Percentiles rank a stretch among this genome's conserved stretches.
These are phyloP conservation scores for Begonia masoniana DNA, from an alignment of 306 rosid genomes.

Conservation along the genomic window DNA sequence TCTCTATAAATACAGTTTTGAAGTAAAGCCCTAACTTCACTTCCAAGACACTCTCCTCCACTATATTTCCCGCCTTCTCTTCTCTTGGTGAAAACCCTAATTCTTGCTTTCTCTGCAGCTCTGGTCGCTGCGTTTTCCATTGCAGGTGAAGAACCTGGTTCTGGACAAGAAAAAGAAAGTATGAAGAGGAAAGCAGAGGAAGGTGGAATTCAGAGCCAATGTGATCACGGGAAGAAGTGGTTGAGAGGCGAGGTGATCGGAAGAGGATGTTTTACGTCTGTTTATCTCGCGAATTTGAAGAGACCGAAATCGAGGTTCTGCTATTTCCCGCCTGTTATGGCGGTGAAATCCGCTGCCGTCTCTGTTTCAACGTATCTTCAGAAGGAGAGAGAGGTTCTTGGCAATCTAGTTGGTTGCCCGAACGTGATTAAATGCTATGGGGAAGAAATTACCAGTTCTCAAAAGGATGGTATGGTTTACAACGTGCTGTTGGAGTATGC, in stretches of 20 bases:
- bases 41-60: too few relatives aligned
- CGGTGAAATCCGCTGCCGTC: slow-evolving; percentile 16
- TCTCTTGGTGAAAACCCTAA: too few relatives aligned
- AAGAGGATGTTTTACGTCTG: slow-evolving; percentile 18
- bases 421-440: slow-evolving; percentile 7
- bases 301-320: not conserved
- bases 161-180: not conserved
- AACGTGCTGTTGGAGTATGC: slow-evolving; percentile 20
- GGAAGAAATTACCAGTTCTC: slow-evolving; percentile 9
- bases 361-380: slow-evolving; percentile 12
- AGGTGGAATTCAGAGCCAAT: not conserved
- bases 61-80: too few relatives aligned
- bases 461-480: slow-evolving; percentile 10
- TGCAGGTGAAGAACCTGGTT: too few relatives aligned
- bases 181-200: slow-evolving; percentile 7
- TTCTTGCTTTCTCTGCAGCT: too few relatives aligned
- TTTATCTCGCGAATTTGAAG: slow-evolving; percentile 18
- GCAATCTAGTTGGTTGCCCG: slow-evolving; percentile 8
- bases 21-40: too few relatives aligned
- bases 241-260: slow-evolving; percentile 10
- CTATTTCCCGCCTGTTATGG: slow-evolving; percentile 12
- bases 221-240: slow-evolving; percentile 11
- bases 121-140: too few relatives aligned
- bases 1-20: too few relatives aligned
- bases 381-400: slow-evolving; percentile 13